These are phyloP conservation scores for Rehmannia glutinosa DNA, from an alignment of 257 asterid species.

Conservation along the genomic window DNA sequence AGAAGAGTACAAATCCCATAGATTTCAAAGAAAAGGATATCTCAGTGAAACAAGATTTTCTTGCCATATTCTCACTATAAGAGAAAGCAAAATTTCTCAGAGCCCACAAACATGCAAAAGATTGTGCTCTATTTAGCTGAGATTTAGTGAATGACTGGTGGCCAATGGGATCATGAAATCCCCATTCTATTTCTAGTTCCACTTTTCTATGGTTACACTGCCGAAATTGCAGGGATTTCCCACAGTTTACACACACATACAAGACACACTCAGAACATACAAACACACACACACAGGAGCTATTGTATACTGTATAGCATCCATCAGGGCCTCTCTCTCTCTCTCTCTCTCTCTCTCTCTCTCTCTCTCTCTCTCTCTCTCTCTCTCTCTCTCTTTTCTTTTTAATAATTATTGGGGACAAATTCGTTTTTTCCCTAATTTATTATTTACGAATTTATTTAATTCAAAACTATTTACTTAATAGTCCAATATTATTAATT, in stretches of 20 bases:
- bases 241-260: conserved; percentile 2
- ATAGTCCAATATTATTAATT: too few relatives aligned
- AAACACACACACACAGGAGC: neutral
- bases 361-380: too few relatives aligned
- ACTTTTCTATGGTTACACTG: conserved; percentile 32
- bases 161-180: conserved; percentile 30
- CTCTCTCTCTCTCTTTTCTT: too few relatives aligned
- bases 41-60: conserved; percentile 37
- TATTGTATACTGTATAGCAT: neutral
- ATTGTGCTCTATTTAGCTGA: conserved; percentile 47
- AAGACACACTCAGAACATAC: neutral
- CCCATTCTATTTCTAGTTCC: conserved; percentile 23
- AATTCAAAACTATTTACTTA: too few relatives aligned
- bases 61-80: conserved; percentile 35
- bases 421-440: too few relatives aligned
- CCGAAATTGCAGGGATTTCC: conserved; percentile 44
- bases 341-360: too few relatives aligned
- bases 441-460: too few relatives aligned
- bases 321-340: conserved; percentile 5
- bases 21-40: conserved; percentile 37
- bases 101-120: conserved; percentile 51
- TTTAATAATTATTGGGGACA: too few relatives aligned
- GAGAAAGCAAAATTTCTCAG: conserved; percentile 26
- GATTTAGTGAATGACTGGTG: conserved; percentile 56
- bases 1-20: conserved; percentile 19